Base-by-base conservation (phyloP, 805 yeast species). In the Kluyveromyces starmeri region DNA sequence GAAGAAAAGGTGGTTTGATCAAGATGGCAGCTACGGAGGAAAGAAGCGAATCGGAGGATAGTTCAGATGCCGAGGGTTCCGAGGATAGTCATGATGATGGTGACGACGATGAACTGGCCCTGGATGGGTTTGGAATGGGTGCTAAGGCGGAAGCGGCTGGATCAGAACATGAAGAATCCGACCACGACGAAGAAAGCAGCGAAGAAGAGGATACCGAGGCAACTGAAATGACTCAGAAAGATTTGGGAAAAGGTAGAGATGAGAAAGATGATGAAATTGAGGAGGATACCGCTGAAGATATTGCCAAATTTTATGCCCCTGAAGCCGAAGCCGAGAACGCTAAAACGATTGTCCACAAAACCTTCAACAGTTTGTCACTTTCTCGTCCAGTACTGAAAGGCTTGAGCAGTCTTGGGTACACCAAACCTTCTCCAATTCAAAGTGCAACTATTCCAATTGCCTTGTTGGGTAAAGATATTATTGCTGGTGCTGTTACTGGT, bases 401-500 rank as follows among this genome's bases (percentile, higher is more conserved):
- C 24, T 62, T 92, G 35, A 68, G 82, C 10, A 77, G 77, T 20
- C 65, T 92, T 24, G 94, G 94, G 5, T 92, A 88, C 56, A 54
- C 75, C n/a, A 73, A 71, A 32, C 98, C 98, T 6, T 82, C 96
- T 0, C 95, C 96, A 10, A 84, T 92, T 63, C 98, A 92, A 65
- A 69, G 88, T 41, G 83, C 96, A 1, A 75, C 94, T 7, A 88
- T 92, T 42, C 98, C 99, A 10, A 77, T 89, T 38, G 95, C 96
- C 1, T 67, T 92, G 26, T 57, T 83, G 42, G 99, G 99, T 50
- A 89, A 84, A 54, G 99, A 92, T 61, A 76, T 92, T 34, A 96
- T 92, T 50, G 99, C 97, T 12, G 97, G 97, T 67, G 99, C 99
- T 22, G 95, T 84, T 16, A 92, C 99, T 4, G 99, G 99, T 65